A percentile compares a stretch with the other conserved stretches of the same genome.
Conservation (phyloP, 2,329 filamentous ascomycete genomes). For the Laburnicola sp. region DNA sequence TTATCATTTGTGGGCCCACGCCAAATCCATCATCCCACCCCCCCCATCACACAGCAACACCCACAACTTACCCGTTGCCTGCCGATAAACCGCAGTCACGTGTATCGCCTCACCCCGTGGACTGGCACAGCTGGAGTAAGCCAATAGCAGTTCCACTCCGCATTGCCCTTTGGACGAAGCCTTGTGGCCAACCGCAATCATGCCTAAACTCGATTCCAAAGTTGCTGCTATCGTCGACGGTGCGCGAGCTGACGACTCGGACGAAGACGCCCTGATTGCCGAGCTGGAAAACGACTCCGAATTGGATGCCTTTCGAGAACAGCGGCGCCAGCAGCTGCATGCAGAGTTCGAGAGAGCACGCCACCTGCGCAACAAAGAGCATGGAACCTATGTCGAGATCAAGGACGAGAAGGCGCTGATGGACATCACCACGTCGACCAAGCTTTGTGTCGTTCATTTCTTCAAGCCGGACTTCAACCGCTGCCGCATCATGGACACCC, state of each 20-base stretch:
- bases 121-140: no score
- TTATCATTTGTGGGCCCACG: no score
- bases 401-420: constrained; percentile 62
- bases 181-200: constrained; percentile 35
- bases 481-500: constrained; percentile 64
- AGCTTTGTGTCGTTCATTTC: constrained; percentile 64
- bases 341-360: constrained; percentile 58
- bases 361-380: constrained; percentile 53
- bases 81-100: no score
- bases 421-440: constrained; percentile 62
- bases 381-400: constrained; percentile 59
- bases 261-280: constrained; percentile 64
- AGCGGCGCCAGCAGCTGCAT: constrained; percentile 61
- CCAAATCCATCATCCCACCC: no score
- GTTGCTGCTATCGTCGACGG: constrained; percentile 56
- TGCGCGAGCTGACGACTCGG: constrained; percentile 50
- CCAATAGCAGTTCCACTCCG: no score
- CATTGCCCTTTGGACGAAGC: no score
- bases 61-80: no score
- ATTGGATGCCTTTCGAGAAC: constrained; percentile 59
- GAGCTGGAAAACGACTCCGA: constrained; percentile 60
- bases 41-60: no score
- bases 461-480: constrained; percentile 66
- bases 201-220: constrained; percentile 54
- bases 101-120: no score